Evolutionary conservation across 106 monocot genomes (phyloP), one percentile per base, ranked within the genome.

Genomic region (Gastrodia elata): DNA sequence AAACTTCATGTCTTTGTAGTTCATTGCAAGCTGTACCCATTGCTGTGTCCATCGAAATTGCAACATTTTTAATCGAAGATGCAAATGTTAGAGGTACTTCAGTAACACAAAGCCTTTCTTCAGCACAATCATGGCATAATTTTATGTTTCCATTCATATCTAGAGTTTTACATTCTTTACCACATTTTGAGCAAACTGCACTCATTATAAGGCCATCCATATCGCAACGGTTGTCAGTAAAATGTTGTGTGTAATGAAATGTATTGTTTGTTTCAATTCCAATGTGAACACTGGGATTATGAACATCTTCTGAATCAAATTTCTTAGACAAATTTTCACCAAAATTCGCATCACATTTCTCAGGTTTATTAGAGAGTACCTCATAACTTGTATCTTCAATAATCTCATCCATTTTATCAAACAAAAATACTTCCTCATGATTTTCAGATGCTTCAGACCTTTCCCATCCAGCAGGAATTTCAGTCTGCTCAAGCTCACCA

Each of bases 371-470:
- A 28, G 20, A 39, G 27, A 14, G 7, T 34, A 72, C 9, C 65
- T 73, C 75, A 43, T 70, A 38, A 30, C 55, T 59, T 39, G 36
- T 26, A 74, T 80, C 83, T 79, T 79, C 79, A 71, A 28, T 77
- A 74, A 72, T 80, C 73, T 80, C 91, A 41, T 88, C 83, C 35
- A 73, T 75, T 56, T 90, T 89, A 71, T 91, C 91, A 82, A 85
- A 87, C 30, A 80, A 26, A 79, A 83, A 88, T 37, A 87, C 38
- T 38, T 89, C 98, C 49, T 91, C 88, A 38, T 86, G 88, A 20
- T 40, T 38, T 35, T 75, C 77, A 86, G 13, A 43, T 64, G 76
- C 71, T 39, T 78, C 70, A 26, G 38, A 70, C 71, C 76, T 82
- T 68, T 83, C 77, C 86, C 88, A 84, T 76, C 81, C 84, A 73